Evolutionary conservation across 2,329 filamentous ascomycete species (phyloP).

Genomic region (Phyllosticta citrichinensis): DNA sequence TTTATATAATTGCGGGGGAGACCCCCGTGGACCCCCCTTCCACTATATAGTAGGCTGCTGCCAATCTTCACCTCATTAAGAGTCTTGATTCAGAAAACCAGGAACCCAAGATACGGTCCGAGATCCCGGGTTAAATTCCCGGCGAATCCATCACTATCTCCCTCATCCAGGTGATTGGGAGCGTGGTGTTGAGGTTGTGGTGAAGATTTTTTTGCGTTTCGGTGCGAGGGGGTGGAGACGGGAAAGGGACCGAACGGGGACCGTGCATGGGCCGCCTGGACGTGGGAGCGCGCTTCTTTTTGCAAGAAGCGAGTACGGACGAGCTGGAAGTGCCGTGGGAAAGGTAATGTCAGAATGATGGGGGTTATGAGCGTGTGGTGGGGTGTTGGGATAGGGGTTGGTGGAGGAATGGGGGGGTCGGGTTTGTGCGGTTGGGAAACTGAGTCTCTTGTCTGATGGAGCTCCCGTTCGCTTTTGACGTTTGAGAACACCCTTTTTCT

Average conservation of each 20-base stretch:
- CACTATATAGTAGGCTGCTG: too few relatives aligned
- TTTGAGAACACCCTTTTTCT: neutral
- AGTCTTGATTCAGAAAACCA: too few relatives aligned
- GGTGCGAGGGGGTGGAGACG: neutral
- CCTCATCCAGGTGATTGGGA: neutral
- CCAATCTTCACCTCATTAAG: too few relatives aligned
- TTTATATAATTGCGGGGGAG: too few relatives aligned
- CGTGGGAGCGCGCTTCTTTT: neutral
- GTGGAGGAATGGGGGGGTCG: neutral
- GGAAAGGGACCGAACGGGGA: neutral
- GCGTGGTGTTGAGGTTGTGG: neutral
- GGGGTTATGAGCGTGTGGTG: neutral
- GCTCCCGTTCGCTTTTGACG: neutral
- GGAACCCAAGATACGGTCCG: too few relatives aligned
- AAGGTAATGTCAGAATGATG: neutral
- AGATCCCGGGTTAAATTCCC: neutral
- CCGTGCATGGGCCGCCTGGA: neutral
- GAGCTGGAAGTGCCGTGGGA: neutral
- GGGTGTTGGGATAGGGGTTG: neutral
- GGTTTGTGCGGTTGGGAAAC: neutral
- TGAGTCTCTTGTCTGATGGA: neutral
- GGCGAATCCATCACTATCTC: neutral
- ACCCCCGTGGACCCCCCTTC: too few relatives aligned
- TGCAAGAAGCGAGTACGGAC: neutral
- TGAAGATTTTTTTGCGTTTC: neutral